Evolutionary conservation across 2,329 filamentous ascomycete species (phyloP), one percentile per base, ranked within the genome.

Genomic region (Aspergillus terreus): DNA sequence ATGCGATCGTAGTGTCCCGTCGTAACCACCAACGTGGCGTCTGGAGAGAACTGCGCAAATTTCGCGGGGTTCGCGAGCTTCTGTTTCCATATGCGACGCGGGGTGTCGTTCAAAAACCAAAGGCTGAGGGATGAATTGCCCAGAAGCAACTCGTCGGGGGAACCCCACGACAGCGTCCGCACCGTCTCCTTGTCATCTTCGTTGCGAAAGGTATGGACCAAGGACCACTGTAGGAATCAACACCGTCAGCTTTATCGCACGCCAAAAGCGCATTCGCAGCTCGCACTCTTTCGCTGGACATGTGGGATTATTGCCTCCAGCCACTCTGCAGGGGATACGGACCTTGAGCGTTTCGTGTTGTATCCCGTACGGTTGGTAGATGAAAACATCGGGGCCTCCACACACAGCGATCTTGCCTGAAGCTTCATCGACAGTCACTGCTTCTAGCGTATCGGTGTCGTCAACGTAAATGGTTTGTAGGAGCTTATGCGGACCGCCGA

Each of bases 391-490:
- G 19, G 74, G 73, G 17, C 79, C 77, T 27, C 87, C 87, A 61
- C 86, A 88, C 17, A 85, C 83, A 38, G 90, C 90, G 69, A 97
- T 90, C 76, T 90, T 95, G 45, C 92, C 94, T 7, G 87, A 87
- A 15, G 78, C 75, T 66, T 95, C 87, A 64, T 97, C 89, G 56
- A 97, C 82, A 27, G 84, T 82, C 57, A 97, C 83, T 25, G 90
- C 87, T 57, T 90, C 82, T 25, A 97, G 78, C 21, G 84, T 78
- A 14, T 76, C 71, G 40, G 79, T 76, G 58, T 89, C 83, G 64
- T 95, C 88, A 64, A 94, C 85, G 74, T 96, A 95, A 60, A 95
- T 87, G 4, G 92, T 96, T 71, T 99, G 94, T 32, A 96, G 73
- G 57, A 96, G 82, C 49, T 82, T 82, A 55, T 86, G 79, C 47